A percentile compares a stretch with the other conserved stretches of the same genome.
These are phyloP conservation scores for Claviceps sp. DNA, from an alignment of 2,329 filamentous ascomycete genomes.

Conservation along the genomic window DNA sequence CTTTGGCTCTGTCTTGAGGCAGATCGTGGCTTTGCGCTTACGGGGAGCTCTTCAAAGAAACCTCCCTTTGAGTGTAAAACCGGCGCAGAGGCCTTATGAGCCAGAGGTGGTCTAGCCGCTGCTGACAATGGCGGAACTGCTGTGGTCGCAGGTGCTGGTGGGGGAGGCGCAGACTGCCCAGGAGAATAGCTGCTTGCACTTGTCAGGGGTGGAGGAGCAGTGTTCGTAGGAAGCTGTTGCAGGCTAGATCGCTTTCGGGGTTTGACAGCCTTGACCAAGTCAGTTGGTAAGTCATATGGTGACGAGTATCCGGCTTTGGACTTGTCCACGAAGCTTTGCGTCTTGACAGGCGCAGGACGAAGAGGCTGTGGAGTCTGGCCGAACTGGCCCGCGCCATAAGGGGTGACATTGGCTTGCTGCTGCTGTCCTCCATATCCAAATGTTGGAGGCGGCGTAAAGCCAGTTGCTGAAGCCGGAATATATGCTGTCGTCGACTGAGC, in stretches of 20 bases:
- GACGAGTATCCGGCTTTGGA: constrained; percentile 85
- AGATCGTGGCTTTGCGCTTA: constrained; percentile 47
- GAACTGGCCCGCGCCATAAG: constrained; percentile 20
- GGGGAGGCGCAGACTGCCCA: constrained; percentile 11
- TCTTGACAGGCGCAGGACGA: constrained; percentile 38
- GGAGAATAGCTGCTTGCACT: constrained; percentile 44
- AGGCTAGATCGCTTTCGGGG: constrained; percentile 52
- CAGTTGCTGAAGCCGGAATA: constrained; percentile 8
- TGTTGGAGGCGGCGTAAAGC: constrained; percentile 6
- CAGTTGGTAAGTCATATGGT: constrained; percentile 88
- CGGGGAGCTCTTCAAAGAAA: constrained; percentile 70
- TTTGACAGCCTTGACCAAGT: constrained; percentile 49
- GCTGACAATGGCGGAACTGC: background rate
- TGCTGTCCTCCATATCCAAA: constrained; percentile 11
- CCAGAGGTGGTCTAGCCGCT: constrained; percentile 15
- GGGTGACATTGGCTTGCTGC: constrained; percentile 10
- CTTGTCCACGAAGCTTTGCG: constrained; percentile 81
- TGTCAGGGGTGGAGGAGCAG: constrained; percentile 40
- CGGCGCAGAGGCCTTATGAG: constrained; percentile 22
- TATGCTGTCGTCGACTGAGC: constrained; percentile 12
- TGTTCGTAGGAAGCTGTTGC: constrained; percentile 35
- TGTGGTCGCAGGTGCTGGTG: constrained; percentile 11
- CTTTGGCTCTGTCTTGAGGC: constrained; percentile 39
- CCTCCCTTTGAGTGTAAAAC: constrained; percentile 31
- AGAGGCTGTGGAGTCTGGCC: constrained; percentile 21